A percentile compares a stretch with the other conserved stretches of the same genome.
These are phyloP conservation scores for Sarocladium kiliense DNA, from an alignment of 2,329 filamentous ascomycete species.

Conservation along the genomic window DNA sequence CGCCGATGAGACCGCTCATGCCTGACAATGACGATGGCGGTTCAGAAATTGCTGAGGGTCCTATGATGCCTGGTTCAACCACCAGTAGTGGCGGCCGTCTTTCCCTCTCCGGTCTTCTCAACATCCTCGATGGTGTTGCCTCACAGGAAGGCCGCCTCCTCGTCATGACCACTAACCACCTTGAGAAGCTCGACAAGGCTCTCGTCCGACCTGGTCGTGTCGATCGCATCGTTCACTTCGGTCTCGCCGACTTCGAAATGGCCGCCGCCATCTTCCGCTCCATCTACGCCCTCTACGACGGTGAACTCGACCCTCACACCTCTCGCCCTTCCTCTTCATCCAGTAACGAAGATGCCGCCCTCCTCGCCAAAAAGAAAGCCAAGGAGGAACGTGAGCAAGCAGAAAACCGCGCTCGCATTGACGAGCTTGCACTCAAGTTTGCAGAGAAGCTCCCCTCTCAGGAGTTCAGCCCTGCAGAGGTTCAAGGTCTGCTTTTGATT, in stretches of 20 bases:
- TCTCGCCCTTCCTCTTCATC: background rate
- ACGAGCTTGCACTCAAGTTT: conserved; percentile 42
- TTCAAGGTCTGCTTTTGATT: conserved; percentile 53
- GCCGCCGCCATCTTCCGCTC: conserved; percentile 50
- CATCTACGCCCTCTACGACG: conserved; percentile 50
- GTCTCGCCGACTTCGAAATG: conserved; percentile 48
- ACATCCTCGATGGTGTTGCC: conserved; percentile 71
- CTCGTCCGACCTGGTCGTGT: conserved; percentile 58
- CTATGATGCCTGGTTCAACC: background rate
- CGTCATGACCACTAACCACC: conserved; percentile 62
- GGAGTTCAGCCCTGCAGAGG: conserved; percentile 56
- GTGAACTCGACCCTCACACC: conserved; percentile 15
- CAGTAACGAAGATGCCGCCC: background rate
- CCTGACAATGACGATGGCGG: background rate
- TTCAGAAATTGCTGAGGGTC: background rate
- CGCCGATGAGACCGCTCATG: conserved; percentile 9
- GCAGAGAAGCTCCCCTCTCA: conserved; percentile 44
- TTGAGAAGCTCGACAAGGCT: conserved; percentile 57
- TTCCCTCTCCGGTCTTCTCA: conserved; percentile 72
- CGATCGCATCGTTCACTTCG: conserved; percentile 55
- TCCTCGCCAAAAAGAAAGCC: background rate
- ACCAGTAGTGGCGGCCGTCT: conserved; percentile 32
- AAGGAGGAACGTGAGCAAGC: conserved; percentile 24
- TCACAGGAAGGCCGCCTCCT: conserved; percentile 59
- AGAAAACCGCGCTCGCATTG: conserved; percentile 35